These are phyloP conservation scores for Cladophialophora carrionii DNA, from an alignment of 2,329 filamentous ascomycete species.

Conservation along the genomic window DNA sequence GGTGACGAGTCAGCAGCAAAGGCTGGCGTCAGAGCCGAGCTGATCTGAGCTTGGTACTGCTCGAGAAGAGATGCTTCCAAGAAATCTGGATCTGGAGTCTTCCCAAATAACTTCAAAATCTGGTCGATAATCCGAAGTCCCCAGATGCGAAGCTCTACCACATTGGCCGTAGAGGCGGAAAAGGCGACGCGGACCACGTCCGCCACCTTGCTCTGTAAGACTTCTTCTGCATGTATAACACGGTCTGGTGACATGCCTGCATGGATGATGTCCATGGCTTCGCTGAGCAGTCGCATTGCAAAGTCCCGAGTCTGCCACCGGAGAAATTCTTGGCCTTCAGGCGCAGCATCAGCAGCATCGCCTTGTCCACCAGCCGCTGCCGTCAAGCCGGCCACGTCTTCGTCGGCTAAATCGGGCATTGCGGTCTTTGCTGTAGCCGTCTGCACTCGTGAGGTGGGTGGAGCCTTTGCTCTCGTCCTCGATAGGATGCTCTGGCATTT, in stretches of 20 bases:
- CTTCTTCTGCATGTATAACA: slow-evolving; percentile 74
- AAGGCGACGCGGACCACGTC: slow-evolving; percentile 97
- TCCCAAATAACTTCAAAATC: slow-evolving; percentile 89
- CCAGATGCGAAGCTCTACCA: slow-evolving; percentile 85
- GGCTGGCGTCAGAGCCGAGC: slow-evolving; percentile 91
- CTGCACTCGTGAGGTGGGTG: slow-evolving; percentile 39
- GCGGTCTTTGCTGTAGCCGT: slow-evolving; percentile 46
- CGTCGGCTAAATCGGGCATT: slow-evolving; percentile 83
- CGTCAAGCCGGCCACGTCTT: slow-evolving; percentile 97
- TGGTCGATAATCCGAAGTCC: slow-evolving; percentile 93
- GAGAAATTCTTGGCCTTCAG: slow-evolving; percentile 77
- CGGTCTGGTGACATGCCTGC: slow-evolving; percentile 79
- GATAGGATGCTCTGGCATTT: slow-evolving; percentile 86
- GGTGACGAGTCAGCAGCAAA: slow-evolving; percentile 96
- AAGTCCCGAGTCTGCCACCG: slow-evolving; percentile 96
- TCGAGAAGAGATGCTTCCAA: slow-evolving; percentile 95
- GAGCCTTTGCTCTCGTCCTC: slow-evolving; percentile 75
- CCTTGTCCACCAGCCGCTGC: slow-evolving; percentile 66
- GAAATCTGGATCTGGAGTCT: slow-evolving; percentile 93
- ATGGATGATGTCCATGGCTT: slow-evolving; percentile 76
- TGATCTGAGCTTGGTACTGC: slow-evolving; percentile 98
- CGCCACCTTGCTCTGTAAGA: slow-evolving; percentile 79
- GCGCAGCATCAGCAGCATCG: slow-evolving; percentile 54
- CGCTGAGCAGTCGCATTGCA: slow-evolving; percentile 83
- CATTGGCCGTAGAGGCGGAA: slow-evolving; percentile 91